These are phyloP conservation scores for Halophytophthora polymorphica DNA, from an alignment of 352 stramenopile genomes.

Conservation along the genomic window DNA sequence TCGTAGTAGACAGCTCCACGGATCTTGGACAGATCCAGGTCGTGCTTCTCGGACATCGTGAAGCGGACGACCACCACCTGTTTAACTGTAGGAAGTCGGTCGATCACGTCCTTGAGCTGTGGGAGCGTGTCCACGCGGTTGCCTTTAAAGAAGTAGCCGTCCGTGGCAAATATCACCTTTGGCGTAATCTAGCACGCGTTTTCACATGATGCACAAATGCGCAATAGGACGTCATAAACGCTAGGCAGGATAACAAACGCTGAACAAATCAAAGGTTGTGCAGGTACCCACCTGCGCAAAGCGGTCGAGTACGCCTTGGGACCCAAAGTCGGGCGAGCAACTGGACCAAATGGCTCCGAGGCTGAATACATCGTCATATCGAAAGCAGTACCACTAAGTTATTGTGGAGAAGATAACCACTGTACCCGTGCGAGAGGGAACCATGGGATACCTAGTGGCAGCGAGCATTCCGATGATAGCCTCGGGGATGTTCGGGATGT, in stretches of 20 bases:
- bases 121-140: constrained; percentile 59
- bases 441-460: constrained; percentile 37
- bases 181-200: constrained; percentile 42
- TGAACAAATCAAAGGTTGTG: not conserved
- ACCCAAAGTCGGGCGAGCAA: constrained; percentile 87
- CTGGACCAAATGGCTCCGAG: constrained; percentile 72
- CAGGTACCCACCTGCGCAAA: constrained; percentile 52
- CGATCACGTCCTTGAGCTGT: constrained; percentile 56
- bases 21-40: constrained; percentile 62
- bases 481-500: constrained; percentile 71
- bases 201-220: too few species aligned
- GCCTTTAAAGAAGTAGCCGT: constrained; percentile 81
- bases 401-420: not conserved
- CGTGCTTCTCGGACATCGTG: constrained; percentile 46
- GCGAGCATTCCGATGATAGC: constrained; percentile 73
- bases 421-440: not conserved
- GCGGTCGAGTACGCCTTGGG: constrained; percentile 74
- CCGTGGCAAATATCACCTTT: constrained; percentile 72
- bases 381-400: constrained; percentile 1
- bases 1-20: constrained; percentile 54
- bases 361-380: constrained; percentile 8
- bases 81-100: constrained; percentile 60
- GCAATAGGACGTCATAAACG: not conserved
- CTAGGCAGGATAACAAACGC: not conserved
- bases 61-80: constrained; percentile 65